Conservation (phyloP, 345 rosid genomes). For the Salix purpurea region DNA sequence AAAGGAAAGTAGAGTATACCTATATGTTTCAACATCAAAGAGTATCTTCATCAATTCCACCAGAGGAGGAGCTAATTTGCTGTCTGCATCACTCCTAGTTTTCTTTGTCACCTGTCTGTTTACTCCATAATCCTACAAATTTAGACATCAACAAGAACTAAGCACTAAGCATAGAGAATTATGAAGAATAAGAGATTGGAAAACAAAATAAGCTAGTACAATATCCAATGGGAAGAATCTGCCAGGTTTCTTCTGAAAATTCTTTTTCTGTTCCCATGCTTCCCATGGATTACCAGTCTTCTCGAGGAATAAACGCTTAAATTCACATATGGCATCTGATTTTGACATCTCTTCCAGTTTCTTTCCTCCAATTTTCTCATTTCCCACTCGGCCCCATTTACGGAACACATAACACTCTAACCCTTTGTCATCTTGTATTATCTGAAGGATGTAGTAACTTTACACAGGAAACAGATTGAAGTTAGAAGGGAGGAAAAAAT, state of each 20-base stretch:
- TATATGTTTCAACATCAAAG: slow-evolving; percentile 86
- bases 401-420: slow-evolving; percentile 74
- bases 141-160: background rate
- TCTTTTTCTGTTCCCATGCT: slow-evolving; percentile 73
- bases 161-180: background rate
- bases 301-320: slow-evolving; percentile 65
- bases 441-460: slow-evolving; percentile 89
- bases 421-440: slow-evolving; percentile 84
- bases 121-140: slow-evolving; percentile 85
- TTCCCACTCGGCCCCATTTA: slow-evolving; percentile 96
- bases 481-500: slow-evolving; percentile 12
- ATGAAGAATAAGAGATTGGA: background rate
- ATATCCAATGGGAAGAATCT: slow-evolving; percentile 87
- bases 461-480: slow-evolving; percentile 20
- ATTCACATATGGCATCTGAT: slow-evolving; percentile 65
- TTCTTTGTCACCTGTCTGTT: slow-evolving; percentile 51
- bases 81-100: slow-evolving; percentile 36
- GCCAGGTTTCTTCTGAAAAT: slow-evolving; percentile 84
- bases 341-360: slow-evolving; percentile 74
- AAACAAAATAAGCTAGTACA: slow-evolving; percentile 37
- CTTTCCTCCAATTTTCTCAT: slow-evolving; percentile 75
- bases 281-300: slow-evolving; percentile 96
- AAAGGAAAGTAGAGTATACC: slow-evolving; percentile 32
- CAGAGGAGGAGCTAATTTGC: slow-evolving; percentile 66
- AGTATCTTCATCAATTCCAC: slow-evolving; percentile 82